Conservation (phyloP, 495 filamentous ascomycete genomes). For the Penicillium silybi region DNA sequence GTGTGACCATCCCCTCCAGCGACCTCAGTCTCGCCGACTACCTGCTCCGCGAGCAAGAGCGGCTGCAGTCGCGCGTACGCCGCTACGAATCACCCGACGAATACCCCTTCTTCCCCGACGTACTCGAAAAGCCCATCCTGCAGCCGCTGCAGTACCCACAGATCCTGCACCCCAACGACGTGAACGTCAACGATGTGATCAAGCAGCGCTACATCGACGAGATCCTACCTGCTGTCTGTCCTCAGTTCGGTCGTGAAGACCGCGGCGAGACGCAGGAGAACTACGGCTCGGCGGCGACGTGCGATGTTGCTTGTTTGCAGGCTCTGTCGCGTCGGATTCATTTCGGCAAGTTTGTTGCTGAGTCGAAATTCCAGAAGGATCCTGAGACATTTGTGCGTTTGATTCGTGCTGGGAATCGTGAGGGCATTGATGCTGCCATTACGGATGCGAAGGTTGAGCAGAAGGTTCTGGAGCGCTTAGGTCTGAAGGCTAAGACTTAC, state of each 20-base stretch:
- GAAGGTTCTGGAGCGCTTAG: constrained; percentile 83
- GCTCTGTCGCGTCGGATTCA: constrained; percentile 89
- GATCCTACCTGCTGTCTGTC: constrained; percentile 79
- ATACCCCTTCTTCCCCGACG: constrained; percentile 93
- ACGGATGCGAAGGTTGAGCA: constrained; percentile 85
- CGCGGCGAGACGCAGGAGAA: constrained; percentile 87
- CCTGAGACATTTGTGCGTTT: constrained; percentile 71
- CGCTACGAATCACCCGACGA: constrained; percentile 96
- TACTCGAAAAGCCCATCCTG: constrained; percentile 74
- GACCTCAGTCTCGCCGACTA: constrained; percentile 86
- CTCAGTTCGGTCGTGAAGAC: constrained; percentile 66
- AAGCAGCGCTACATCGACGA: constrained; percentile 78
- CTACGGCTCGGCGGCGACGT: constrained; percentile 88
- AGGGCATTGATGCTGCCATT: constrained; percentile 83
- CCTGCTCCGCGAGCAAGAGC: constrained; percentile 85
- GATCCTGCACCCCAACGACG: constrained; percentile 87
- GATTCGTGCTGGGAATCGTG: constrained; percentile 74
- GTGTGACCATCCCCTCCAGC: constrained; percentile 70
- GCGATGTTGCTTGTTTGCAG: constrained; percentile 87
- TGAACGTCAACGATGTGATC: constrained; percentile 86
- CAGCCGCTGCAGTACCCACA: constrained; percentile 84
- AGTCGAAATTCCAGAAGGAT: constrained; percentile 92
- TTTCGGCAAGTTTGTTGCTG: constrained; percentile 98
- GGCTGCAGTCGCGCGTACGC: constrained; percentile 87
- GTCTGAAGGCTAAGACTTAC: constrained; percentile 91